Base-by-base conservation (phyloP, 1,284 basidiomycete species). In the Agaricales sp. region DNA sequence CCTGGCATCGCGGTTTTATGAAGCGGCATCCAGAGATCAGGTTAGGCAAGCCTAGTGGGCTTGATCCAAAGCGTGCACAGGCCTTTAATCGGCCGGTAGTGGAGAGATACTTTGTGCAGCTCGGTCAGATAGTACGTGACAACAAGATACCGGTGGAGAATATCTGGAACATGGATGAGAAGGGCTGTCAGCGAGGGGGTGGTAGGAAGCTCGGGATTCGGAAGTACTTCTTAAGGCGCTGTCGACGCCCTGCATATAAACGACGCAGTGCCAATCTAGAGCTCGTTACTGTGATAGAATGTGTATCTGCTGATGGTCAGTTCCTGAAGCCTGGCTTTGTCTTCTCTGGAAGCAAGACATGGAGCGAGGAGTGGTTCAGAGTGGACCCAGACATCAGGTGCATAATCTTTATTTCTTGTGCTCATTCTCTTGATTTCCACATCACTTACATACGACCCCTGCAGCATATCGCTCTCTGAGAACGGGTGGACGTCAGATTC, bases 111-210 rank as follows among this genome's bases (percentile, higher is more conserved):
- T 67, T 60, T 38, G 50, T 57, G 2, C 30, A 57, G 3, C 26
- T 59, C 8, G 49, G 57, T 23, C 53, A 59, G 2, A n/a, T 63
- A 4, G 38, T 63, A 38, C 22, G 47, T 0, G 37, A 63, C 14
- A 50, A 54, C 39, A 43, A 56, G 3, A 67, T 71, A 30, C 48
- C 49, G 1, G 49, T 51, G 0, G 52, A 62, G 38, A 51, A 59
- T 43, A 55, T 58, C 2, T 70, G 59, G 43, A 65, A 60, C 6
- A 59, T 65, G 59, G 68, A 72, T 54, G 64, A 71, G 54, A 71
- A 69, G 47, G 67, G 68, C 0, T 54, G 67, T 22, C 66, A 67
- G 50, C 55, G 67, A 3, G 63, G 65, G 4, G 52, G 55, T 20
- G 57, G 64, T 3, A n/a, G n/a, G n/a, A n/a, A n/a, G n/a, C n/a